Evolutionary conservation across 352 stramenopile species (phyloP).

Genomic region (Phytopythium montanum): DNA sequence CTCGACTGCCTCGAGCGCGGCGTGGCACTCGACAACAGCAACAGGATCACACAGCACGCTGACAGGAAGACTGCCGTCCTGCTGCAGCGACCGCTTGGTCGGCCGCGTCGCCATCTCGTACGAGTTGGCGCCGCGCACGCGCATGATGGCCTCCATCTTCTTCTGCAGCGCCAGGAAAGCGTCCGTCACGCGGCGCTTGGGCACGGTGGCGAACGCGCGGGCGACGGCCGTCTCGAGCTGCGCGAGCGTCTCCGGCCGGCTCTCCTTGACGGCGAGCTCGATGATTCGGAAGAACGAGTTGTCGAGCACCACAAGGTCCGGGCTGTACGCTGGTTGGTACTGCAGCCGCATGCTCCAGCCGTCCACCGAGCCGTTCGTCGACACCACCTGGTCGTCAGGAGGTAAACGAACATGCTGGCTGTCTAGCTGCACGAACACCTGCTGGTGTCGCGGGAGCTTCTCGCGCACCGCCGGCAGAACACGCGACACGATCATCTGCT

Average conservation of each 20-base stretch:
- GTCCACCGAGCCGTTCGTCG: slow-evolving; percentile 19
- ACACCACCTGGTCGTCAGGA: slow-evolving; percentile 26
- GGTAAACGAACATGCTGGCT: slow-evolving; percentile 35
- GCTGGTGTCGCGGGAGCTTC: slow-evolving; percentile 23
- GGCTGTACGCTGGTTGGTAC: slow-evolving; percentile 35
- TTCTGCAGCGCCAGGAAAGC: slow-evolving; percentile 29
- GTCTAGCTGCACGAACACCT: slow-evolving; percentile 32
- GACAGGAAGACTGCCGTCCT: slow-evolving; percentile 29
- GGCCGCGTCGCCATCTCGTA: slow-evolving; percentile 22
- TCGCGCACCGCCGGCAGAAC: slow-evolving; percentile 36
- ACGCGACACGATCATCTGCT: slow-evolving; percentile 22
- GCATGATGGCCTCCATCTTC: slow-evolving; percentile 35
- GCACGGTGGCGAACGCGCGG: slow-evolving; percentile 18
- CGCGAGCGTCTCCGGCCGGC: slow-evolving; percentile 12
- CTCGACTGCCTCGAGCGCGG: slow-evolving; percentile 11
- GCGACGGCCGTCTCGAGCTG: slow-evolving; percentile 22
- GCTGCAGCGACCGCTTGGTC: slow-evolving; percentile 29
- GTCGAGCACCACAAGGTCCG: slow-evolving; percentile 32
- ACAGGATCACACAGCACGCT: slow-evolving; percentile 31
- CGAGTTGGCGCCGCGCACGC: slow-evolving; percentile 28
- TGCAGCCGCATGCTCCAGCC: slow-evolving; percentile 37
- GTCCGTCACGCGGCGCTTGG: slow-evolving; percentile 20
- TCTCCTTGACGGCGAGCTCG: slow-evolving; percentile 14
- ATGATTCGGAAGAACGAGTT: slow-evolving; percentile 30
- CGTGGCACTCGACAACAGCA: slow-evolving; percentile 20